phyloP scores from a whole-genome alignment of 306 rosid species.

The Arachis hypogaea region DNA sequence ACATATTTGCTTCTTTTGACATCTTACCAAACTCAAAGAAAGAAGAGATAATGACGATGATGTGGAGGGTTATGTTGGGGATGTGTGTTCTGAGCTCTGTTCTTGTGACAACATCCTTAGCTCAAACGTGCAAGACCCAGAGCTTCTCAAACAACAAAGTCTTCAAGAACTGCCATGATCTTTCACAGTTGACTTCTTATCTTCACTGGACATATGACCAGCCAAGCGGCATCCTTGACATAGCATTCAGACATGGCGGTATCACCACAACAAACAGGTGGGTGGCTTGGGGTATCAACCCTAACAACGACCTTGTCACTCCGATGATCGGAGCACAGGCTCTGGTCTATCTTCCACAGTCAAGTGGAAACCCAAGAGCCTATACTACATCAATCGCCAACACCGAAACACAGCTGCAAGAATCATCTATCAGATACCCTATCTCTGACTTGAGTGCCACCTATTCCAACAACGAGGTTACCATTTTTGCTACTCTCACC shows the following conservation, averaged over 20 bases:
- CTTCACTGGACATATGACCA: slow-evolving; percentile 63
- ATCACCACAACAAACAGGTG: slow-evolving; percentile 48
- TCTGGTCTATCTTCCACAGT: slow-evolving; percentile 50
- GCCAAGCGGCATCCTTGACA: slow-evolving; percentile 46
- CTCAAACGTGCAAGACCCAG: slow-evolving; percentile 61
- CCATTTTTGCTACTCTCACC: slow-evolving; percentile 57
- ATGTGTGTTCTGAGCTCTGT: slow-evolving; percentile 42
- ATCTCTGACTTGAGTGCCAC: slow-evolving; percentile 41
- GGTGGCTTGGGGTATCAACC: slow-evolving; percentile 84
- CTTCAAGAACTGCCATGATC: slow-evolving; percentile 50
- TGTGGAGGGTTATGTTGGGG: slow-evolving; percentile 38
- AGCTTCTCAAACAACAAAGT: slow-evolving; percentile 44
- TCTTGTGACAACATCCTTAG: slow-evolving; percentile 43
- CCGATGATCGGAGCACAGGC: slow-evolving; percentile 74
- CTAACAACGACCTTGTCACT: neutral
- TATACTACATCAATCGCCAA: slow-evolving; percentile 31
- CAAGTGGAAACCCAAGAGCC: slow-evolving; percentile 35
- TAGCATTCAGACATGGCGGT: slow-evolving; percentile 59
- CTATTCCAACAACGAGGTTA: slow-evolving; percentile 49
- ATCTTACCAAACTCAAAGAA: neutral
- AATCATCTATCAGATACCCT: slow-evolving; percentile 38
- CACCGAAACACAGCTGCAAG: slow-evolving; percentile 32
- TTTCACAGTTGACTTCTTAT: slow-evolving; percentile 60
- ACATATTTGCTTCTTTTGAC: slow-evolving; percentile 1
- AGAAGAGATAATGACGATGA: neutral